Conservation (phyloP, 2,329 filamentous ascomycete species). For the Colletotrichum sp. region DNA sequence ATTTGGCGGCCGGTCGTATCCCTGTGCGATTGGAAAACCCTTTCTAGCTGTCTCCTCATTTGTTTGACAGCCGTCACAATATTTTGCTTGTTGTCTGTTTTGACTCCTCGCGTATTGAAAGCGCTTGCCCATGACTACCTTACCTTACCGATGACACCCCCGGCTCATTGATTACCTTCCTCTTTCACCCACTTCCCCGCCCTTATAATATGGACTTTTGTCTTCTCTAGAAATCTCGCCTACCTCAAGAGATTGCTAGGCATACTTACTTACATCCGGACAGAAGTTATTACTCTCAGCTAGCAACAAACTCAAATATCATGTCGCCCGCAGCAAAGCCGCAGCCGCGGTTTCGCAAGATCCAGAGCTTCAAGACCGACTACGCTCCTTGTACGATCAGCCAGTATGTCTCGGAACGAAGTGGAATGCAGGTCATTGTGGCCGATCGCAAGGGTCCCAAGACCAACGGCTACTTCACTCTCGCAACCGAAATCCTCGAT, state of each 20-base stretch:
- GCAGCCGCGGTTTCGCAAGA: constrained; percentile 74
- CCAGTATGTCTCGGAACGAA: constrained; percentile 94
- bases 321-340: constrained; percentile 59
- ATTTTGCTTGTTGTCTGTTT: background rate
- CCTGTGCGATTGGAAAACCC: background rate
- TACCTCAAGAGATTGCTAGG: background rate
- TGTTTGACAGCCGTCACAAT: background rate
- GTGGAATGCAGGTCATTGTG: constrained; percentile 92
- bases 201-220: background rate
- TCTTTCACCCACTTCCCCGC: background rate
- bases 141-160: background rate
- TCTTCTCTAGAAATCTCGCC: background rate
- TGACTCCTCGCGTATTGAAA: background rate
- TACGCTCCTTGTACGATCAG: constrained; percentile 89
- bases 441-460: constrained; percentile 95
- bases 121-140: background rate
- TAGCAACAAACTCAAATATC: constrained; percentile 27
- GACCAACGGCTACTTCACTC: constrained; percentile 89
- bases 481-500: constrained; percentile 97
- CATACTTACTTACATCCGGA: background rate
- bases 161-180: background rate
- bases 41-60: background rate
- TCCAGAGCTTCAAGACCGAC: constrained; percentile 86
- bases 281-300: background rate
- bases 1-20: background rate